Evolutionary conservation across 2,329 filamentous ascomycete genomes (phyloP).

Genomic region (Aspergillus latus): DNA sequence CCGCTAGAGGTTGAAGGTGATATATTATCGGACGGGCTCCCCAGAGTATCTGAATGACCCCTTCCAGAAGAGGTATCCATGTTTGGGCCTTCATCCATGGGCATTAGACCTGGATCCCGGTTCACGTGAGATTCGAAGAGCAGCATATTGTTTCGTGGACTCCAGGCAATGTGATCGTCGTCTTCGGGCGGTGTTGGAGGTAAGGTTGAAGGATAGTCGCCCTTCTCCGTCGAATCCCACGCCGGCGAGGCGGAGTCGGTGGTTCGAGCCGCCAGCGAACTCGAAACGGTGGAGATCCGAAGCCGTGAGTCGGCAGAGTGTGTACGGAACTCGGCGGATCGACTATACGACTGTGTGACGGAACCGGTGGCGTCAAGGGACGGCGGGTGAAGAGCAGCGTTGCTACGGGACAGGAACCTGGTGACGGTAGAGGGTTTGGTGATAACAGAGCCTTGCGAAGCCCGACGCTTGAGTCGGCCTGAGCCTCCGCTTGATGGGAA

Average conservation of each 20-base stretch:
- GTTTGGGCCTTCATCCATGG: conserved; percentile 32
- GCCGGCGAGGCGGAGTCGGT: conserved; percentile 37
- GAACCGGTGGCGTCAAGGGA: conserved; percentile 54
- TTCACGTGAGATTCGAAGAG: conserved; percentile 31
- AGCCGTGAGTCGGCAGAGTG: conserved; percentile 32
- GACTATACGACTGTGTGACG: conserved; percentile 25
- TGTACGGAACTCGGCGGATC: conserved; percentile 28
- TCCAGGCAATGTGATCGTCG: conserved; percentile 41
- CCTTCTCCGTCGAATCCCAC: conserved; percentile 27
- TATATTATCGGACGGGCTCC: conserved; percentile 33
- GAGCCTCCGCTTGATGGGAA: conserved; percentile 20
- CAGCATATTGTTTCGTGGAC: conserved; percentile 32
- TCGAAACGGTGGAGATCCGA: conserved; percentile 33
- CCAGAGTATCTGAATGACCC: conserved; percentile 30
- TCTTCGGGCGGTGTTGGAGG: conserved; percentile 46
- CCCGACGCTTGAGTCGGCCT: conserved; percentile 35
- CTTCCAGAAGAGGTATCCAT: conserved; percentile 29
- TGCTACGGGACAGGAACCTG: conserved; percentile 38
- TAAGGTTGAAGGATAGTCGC: conserved; percentile 37
- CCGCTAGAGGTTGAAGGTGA: conserved; percentile 31
- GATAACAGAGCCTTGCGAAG: conserved; percentile 38
- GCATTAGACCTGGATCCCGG: conserved; percentile 28
- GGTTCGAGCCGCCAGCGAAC: conserved; percentile 27
- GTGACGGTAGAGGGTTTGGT: conserved; percentile 37
- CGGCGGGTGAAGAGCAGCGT: conserved; percentile 50